Conservation (phyloP, 345 rosid genomes). For the Atalantia buxifolia region DNA sequence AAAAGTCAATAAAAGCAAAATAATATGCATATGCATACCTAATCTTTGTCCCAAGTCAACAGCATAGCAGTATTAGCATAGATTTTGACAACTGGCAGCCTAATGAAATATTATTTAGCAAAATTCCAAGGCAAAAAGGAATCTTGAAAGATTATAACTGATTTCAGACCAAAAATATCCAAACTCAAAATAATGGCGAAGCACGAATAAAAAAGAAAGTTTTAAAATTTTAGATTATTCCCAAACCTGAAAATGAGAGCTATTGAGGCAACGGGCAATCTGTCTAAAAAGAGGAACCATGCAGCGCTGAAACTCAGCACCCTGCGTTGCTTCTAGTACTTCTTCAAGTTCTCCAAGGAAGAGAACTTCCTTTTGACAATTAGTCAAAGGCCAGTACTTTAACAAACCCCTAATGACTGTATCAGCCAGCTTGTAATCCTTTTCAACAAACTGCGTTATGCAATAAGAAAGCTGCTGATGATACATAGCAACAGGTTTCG, state of each 20-base stretch:
- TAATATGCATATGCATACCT: neutral
- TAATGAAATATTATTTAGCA: neutral
- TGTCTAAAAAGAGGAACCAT: conserved; percentile 85
- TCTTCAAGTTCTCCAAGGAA: conserved; percentile 94
- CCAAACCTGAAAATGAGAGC: conserved; percentile 87
- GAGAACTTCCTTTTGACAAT: conserved; percentile 85
- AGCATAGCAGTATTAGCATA: neutral
- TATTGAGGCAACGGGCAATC: conserved; percentile 76
- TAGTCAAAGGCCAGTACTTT: conserved; percentile 87
- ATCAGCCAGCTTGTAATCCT: conserved; percentile 87
- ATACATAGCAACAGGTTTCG: conserved; percentile 57
- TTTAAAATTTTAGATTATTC: conserved; percentile 1
- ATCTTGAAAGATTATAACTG: neutral
- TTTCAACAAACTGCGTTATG: conserved; percentile 82
- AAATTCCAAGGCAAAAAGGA: neutral
- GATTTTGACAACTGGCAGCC: neutral
- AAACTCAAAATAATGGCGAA: neutral
- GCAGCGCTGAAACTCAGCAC: conserved; percentile 79
- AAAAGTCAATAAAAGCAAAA: neutral
- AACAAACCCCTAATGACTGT: conserved; percentile 76
- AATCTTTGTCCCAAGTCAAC: neutral
- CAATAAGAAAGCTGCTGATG: conserved; percentile 90
- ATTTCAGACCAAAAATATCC: neutral
- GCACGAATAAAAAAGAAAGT: neutral
- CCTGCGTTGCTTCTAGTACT: conserved; percentile 84